Percentiles rank a stretch among this genome's conserved stretches.
Conservation (phyloP, 139 green algal genomes). For the Prasinococcaceae sp. region DNA sequence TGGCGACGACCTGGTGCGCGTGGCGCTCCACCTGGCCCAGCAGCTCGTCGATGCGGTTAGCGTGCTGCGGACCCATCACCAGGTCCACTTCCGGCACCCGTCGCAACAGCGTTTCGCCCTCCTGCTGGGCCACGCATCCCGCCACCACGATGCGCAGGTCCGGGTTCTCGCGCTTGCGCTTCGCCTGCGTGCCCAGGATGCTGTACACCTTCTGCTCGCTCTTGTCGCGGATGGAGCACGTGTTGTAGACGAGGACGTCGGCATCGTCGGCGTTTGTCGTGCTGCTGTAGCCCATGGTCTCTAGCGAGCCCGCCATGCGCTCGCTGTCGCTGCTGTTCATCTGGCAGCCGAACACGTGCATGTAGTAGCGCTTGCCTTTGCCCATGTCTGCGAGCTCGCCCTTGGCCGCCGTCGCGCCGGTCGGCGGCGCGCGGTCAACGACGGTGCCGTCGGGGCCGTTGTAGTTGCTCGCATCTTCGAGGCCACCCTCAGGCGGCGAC, state of each 20-base stretch:
- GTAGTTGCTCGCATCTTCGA: too few species aligned
- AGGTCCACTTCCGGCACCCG: conserved; percentile 91
- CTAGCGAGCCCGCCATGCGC: conserved; percentile 86
- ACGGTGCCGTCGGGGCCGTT: too few species aligned
- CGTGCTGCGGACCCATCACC: conserved; percentile 94
- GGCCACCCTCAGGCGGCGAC: too few species aligned
- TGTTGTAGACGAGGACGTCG: conserved; percentile 95
- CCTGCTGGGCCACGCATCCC: conserved; percentile 58
- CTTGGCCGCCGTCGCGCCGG: not conserved
- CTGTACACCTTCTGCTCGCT: conserved; percentile 85
- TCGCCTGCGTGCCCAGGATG: conserved; percentile 56
- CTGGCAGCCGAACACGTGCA: conserved; percentile 78
- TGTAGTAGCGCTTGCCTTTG: conserved; percentile 69
- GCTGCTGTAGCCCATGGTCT: conserved; percentile 66
- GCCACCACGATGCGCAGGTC: conserved; percentile 21
- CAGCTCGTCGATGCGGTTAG: conserved; percentile 69
- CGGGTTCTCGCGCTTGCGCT: conserved; percentile 9
- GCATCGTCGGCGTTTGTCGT: conserved; percentile 54
- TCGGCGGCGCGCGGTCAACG: too few species aligned
- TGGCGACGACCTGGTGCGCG: conserved; percentile 49
- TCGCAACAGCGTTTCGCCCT: conserved; percentile 71
- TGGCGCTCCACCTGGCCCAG: conserved; percentile 55
- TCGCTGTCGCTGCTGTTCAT: conserved; percentile 95
- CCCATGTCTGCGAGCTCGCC: not conserved
- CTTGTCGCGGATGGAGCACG: conserved; percentile 91